phyloP scores from a whole-genome alignment of 352 stramenopile species.

The Blastocystis sp. region DNA sequence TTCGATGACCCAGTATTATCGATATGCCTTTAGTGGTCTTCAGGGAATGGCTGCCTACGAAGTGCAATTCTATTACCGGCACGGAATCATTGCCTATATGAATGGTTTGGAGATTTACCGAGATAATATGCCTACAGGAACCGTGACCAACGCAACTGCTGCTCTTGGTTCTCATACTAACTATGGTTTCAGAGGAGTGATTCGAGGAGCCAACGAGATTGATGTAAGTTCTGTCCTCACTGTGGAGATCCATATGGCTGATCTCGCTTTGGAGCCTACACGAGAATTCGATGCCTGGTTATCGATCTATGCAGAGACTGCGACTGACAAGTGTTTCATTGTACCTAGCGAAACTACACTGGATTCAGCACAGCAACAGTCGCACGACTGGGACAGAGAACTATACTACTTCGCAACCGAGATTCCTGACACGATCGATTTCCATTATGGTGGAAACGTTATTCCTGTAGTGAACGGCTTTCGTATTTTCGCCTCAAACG shows the following conservation, averaged over 20 bases:
- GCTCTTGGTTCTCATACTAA: not conserved
- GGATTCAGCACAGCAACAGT: not conserved
- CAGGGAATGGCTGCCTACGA: conserved; percentile 40
- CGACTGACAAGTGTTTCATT: not conserved
- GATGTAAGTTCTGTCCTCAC: not conserved
- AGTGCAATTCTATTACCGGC: conserved; percentile 3
- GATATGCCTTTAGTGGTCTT: not conserved
- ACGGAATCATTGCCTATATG: conserved; percentile 42
- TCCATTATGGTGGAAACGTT: not conserved
- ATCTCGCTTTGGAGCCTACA: not conserved
- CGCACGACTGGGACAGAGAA: not conserved
- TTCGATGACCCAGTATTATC: not conserved
- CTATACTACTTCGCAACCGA: not conserved
- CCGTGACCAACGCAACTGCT: not conserved
- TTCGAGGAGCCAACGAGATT: not conserved
- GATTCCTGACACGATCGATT: not conserved
- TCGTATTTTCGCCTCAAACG: not conserved
- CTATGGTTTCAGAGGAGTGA: not conserved
- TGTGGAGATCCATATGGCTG: not conserved
- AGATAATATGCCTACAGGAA: conserved; percentile 35
- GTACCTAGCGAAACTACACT: not conserved
- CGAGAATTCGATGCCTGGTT: conserved; percentile 10
- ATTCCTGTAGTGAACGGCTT: not conserved
- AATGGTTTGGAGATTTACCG: conserved; percentile 55
- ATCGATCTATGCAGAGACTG: not conserved